These are phyloP conservation scores for Saccharomyces kudriavzevii DNA, from an alignment of 805 yeast species.

Conservation along the genomic window DNA sequence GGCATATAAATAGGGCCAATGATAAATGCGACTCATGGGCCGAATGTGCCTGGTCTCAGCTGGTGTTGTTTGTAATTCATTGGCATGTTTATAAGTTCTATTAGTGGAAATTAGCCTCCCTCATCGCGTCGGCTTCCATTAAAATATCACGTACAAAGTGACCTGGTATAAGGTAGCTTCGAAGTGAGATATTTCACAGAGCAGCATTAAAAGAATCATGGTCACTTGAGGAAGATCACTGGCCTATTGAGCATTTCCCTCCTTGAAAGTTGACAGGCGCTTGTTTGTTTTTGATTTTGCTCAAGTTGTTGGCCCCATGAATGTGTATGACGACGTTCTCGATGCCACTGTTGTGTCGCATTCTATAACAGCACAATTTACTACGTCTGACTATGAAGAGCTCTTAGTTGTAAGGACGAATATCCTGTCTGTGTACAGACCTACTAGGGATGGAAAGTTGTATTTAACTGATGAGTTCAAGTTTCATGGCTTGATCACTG, in stretches of 20 bases:
- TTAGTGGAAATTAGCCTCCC: neutral
- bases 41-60: neutral
- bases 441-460: conserved; percentile 17
- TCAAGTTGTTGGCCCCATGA: conserved; percentile 40
- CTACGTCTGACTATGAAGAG: conserved; percentile 35
- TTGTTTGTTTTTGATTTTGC: neutral
- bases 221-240: neutral
- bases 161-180: neutral
- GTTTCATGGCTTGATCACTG: conserved; percentile 62
- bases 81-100: neutral
- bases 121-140: neutral
- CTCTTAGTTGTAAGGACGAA: conserved; percentile 66
- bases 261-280: neutral
- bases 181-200: neutral
- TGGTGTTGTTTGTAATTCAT: neutral
- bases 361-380: conserved; percentile 46
- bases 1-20: neutral
- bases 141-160: neutral
- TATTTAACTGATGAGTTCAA: conserved; percentile 54
- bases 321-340: conserved; percentile 67
- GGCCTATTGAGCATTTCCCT: neutral
- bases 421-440: conserved; percentile 36
- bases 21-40: neutral
- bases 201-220: neutral
- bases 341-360: conserved; percentile 70